Evolutionary conservation across 1,139 yeast genomes (phyloP).

Genomic region (Saccharomyces uvarum): DNA sequence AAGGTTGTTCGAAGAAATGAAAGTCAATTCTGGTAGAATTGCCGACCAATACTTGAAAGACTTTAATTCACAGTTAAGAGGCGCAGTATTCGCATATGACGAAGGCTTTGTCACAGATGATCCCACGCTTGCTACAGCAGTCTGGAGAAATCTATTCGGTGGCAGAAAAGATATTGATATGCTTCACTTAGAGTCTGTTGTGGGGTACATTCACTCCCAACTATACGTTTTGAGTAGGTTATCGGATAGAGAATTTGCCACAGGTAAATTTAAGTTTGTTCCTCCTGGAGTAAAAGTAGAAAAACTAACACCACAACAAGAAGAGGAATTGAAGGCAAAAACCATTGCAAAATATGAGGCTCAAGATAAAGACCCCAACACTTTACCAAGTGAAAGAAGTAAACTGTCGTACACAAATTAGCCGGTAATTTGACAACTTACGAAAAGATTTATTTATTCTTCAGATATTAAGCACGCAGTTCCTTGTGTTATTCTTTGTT

Average conservation of each 20-base stretch:
- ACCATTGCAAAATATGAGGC: conserved; percentile 42
- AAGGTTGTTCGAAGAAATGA: conserved; percentile 77
- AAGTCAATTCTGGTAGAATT: conserved; percentile 73
- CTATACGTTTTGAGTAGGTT: conserved; percentile 76
- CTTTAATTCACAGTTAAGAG: conserved; percentile 83
- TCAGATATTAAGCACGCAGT: neutral
- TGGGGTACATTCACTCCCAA: conserved; percentile 83
- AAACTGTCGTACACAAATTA: conserved; percentile 52
- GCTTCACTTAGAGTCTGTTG: conserved; percentile 77
- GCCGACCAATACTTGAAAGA: conserved; percentile 84
- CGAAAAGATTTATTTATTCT: conserved; percentile 1
- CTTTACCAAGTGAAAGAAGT: conserved; percentile 58
- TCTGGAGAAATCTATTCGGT: conserved; percentile 87
- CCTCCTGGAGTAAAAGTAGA: conserved; percentile 77
- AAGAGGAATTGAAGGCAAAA: conserved; percentile 36
- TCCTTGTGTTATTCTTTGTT: neutral
- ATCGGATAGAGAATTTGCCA: conserved; percentile 86
- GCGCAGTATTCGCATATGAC: conserved; percentile 83
- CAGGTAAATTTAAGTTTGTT: conserved; percentile 79
- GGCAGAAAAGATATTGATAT: conserved; percentile 78
- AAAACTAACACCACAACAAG: conserved; percentile 59
- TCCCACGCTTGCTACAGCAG: conserved; percentile 75
- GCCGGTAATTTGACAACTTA: neutral
- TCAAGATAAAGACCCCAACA: conserved; percentile 34
- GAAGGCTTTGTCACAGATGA: conserved; percentile 84